Evolutionary conservation across 257 asterid genomes (phyloP).

Genomic region (Fraxinus pennsylvanica): DNA sequence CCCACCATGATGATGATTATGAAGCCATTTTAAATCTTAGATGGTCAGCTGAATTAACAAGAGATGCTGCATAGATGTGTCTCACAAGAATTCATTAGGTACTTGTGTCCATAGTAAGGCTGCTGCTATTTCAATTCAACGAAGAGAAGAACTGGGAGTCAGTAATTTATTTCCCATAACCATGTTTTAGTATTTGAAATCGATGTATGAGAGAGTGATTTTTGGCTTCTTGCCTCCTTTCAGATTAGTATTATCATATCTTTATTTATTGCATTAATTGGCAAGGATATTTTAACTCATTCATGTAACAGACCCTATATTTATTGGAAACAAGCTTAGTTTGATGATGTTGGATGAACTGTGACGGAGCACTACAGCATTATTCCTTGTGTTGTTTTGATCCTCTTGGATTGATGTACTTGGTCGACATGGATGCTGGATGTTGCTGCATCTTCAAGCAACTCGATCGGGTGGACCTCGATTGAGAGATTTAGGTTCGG

Average conservation of each 20-base stretch:
- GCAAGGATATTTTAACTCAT: background rate
- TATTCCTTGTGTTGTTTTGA: background rate
- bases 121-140: background rate
- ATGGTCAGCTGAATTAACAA: constrained; percentile 17
- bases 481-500: too few relatives aligned
- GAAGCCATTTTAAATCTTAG: constrained; percentile 25
- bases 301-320: background rate
- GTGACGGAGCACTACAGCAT: background rate
- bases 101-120: background rate
- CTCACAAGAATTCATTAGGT: constrained; percentile 4
- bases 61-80: constrained; percentile 21
- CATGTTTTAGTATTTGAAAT: background rate
- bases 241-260: background rate
- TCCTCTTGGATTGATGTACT: too few relatives aligned
- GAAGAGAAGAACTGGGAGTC: constrained; percentile 17
- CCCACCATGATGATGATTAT: constrained; percentile 30
- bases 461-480: too few relatives aligned
- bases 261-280: background rate
- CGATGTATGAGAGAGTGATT: background rate
- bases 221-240: background rate
- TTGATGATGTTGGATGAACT: background rate
- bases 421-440: too few relatives aligned
- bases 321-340: background rate
- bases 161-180: constrained; percentile 1
- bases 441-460: too few relatives aligned